Evolutionary conservation across 2,329 filamentous ascomycete species (phyloP), one percentile per base, ranked within the genome.

Genomic region (Thermoascus crustaceus): DNA sequence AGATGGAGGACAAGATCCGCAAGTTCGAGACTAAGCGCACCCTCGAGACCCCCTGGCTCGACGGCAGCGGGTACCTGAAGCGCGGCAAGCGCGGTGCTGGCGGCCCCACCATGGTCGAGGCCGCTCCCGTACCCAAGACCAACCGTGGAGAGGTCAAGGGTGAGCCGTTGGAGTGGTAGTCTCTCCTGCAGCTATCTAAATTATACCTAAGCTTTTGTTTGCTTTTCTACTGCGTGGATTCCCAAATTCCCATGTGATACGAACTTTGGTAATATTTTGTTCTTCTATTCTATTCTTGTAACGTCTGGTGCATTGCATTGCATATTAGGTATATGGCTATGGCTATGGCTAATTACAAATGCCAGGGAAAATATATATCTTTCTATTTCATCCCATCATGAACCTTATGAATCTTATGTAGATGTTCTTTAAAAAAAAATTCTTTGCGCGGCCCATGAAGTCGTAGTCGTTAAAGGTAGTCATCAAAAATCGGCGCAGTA

Each of bases 141-240:
- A 95, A 94, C 66, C 71, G 85, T 10, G 88, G 88, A 1, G 82
- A 93, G 62, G 77, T 80, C 52, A 78, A 87, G 59, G 80, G 72
- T 46, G 87, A 94, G 65, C 88, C 88, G 30, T 68, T 94, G 47
- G 87, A 94, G 55, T 95, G 88, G 87, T 94, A 72, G 64, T 46
- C 21, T 5, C 4, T 43, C n/a, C 2, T n/a, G 7, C 22, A n/a
- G n/a, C n/a, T n/a, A n/a, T n/a, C n/a, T n/a, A n/a, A n/a, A n/a
- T n/a, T n/a, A n/a, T n/a, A n/a, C n/a, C n/a, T n/a, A n/a, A n/a
- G n/a, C n/a, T 32, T 32, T 21, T 17, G 4, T 14, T 6, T 27
- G 14, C 13, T 29, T 29, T 16, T 6, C 14, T 29, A 16, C n/a
- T 29, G 26, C 26, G 18, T 29, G 9, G 16, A 9, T 29, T 26